Evolutionary conservation across 2,329 filamentous ascomycete species (phyloP), one percentile per base, ranked within the genome.

Genomic region (Karstenula rhodostoma): DNA sequence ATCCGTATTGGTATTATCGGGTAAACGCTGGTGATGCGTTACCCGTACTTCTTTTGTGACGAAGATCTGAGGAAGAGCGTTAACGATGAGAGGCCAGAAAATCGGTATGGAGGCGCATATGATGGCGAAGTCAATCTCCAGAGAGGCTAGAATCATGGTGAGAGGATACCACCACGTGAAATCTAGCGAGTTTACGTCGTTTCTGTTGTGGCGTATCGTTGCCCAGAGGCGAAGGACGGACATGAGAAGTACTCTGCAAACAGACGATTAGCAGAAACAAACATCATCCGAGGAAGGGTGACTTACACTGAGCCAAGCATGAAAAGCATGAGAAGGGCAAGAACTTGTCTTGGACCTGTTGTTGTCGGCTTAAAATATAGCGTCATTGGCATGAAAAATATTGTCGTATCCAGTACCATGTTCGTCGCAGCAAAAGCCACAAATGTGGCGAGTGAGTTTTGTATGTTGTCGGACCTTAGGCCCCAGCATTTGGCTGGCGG

Each of bases 91-190:
- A 7, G 74, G 75, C 75, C 75, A 78, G 67, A 78, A 77, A 35
- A 77, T 76, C 17, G 75, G 75, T 59, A 78, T 74, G 9, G 72
- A 75, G 32, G 73, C 75, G 62, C 71, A 76, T 25, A 76, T 72
- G 57, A 77, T 76, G 15, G 75, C 75, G 47, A 77, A 71, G 35
- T 76, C 69, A 51, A 77, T 63, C 57, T 77, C 75, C 35, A 77
- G 64, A 48, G 66, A 70, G 15, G 71, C 72, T 44, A 77, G 63
- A 37, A 76, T 69, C n/a, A 74, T 56, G 3, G 67, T 65, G 29
- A 70, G 63, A 0, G 70, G 69, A 17, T 72, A 71, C 69, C 72
- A 72, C 68, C 66, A 77, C 0, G 73, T 74, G 43, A 73, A 74
- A 55, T 78, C 75, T 42, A 71, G 67, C 49, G 58, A 64, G 23